Conservation (phyloP, 1,284 basidiomycete genomes). For the Veloboletus limbatus region DNA sequence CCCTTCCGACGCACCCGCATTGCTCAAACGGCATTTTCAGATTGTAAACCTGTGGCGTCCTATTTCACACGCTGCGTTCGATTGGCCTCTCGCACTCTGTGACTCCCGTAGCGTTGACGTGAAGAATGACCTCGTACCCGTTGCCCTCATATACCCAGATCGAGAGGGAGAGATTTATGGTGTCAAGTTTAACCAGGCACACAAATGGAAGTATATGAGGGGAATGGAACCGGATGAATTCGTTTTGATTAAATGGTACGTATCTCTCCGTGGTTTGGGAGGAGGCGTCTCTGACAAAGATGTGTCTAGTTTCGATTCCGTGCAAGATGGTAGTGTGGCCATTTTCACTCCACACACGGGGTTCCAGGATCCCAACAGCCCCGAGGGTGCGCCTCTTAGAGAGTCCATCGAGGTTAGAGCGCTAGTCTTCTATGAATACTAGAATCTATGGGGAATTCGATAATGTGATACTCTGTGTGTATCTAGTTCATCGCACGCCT, state of each 20-base stretch:
- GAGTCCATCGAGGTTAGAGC: conserved; percentile 41
- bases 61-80: conserved; percentile 43
- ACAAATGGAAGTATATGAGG: conserved; percentile 30
- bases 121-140: conserved; percentile 36
- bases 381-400: conserved; percentile 32
- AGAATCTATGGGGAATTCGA: neutral
- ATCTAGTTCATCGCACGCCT: too few species aligned
- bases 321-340: conserved; percentile 38
- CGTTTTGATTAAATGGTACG: conserved; percentile 49
- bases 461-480: too few species aligned
- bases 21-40: conserved; percentile 44
- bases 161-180: conserved; percentile 19
- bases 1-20: conserved; percentile 39
- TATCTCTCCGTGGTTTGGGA: neutral
- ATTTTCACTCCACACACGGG: conserved; percentile 44
- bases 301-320: conserved; percentile 10
- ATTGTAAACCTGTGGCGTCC: conserved; percentile 58
- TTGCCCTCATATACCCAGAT: conserved; percentile 27
- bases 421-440: conserved; percentile 38
- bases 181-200: conserved; percentile 20
- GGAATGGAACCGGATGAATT: conserved; percentile 44
- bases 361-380: conserved; percentile 39
- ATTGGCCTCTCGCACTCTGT: conserved; percentile 48
- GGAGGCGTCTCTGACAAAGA: neutral
- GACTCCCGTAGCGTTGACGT: conserved; percentile 44